These are phyloP conservation scores for Cystoisospora suis DNA, from an alignment of 169 alveolate genomes.

Conservation along the genomic window DNA sequence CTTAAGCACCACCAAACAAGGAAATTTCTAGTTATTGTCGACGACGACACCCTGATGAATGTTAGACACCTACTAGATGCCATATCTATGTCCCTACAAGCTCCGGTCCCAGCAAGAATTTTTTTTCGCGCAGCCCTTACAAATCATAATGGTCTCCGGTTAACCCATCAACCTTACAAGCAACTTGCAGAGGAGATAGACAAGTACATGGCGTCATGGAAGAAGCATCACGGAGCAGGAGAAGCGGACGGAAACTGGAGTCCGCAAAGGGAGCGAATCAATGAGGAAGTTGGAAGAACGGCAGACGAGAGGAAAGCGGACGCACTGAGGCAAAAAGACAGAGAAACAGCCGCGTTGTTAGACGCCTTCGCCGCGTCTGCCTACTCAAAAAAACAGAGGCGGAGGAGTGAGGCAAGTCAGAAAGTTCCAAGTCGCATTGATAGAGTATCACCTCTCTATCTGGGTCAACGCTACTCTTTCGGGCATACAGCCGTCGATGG, in stretches of 20 bases:
- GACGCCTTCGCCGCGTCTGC: too few relatives aligned
- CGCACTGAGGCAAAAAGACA: neutral
- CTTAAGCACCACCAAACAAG: neutral
- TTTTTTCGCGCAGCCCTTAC: constrained; percentile 27
- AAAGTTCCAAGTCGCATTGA: neutral
- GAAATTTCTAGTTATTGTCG: constrained; percentile 28
- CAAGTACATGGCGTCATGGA: neutral
- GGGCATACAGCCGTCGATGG: constrained; percentile 19
- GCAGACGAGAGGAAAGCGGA: neutral
- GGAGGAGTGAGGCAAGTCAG: neutral
- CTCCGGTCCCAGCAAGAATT: constrained; percentile 51
- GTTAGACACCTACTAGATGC: constrained; percentile 43
- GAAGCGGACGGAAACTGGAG: neutral
- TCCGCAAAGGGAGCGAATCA: neutral
- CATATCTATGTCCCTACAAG: constrained; percentile 45
- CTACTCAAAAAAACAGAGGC: too few relatives aligned
- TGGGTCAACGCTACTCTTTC: constrained; percentile 46
- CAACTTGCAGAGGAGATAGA: constrained; percentile 5
- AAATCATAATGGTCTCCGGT: constrained; percentile 15
- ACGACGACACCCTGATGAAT: constrained; percentile 53
- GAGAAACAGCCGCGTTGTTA: too few relatives aligned
- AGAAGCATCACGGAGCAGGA: neutral
- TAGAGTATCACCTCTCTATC: constrained; percentile 36
- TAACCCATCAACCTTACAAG: neutral
- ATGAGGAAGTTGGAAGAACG: neutral